These are phyloP conservation scores for Penicillium rolfsii DNA, from an alignment of 2,329 filamentous ascomycete species.

Conservation along the genomic window DNA sequence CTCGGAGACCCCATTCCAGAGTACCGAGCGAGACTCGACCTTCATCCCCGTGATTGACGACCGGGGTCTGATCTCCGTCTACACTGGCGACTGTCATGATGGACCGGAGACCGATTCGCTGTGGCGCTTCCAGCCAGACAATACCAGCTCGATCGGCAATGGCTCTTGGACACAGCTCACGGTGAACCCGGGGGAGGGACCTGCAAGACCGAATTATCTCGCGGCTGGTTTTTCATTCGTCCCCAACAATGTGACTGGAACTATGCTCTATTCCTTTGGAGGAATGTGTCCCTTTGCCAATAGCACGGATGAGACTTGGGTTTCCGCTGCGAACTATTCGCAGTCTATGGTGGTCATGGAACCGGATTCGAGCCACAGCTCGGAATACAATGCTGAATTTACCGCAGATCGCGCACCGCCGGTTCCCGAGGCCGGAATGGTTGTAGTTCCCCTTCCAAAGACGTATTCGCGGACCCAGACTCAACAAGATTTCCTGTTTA, in stretches of 20 bases:
- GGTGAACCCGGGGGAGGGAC: constrained; percentile 38
- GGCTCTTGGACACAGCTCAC: constrained; percentile 59
- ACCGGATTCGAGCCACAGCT: constrained; percentile 46
- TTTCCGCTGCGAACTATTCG: constrained; percentile 73
- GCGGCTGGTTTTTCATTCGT: constrained; percentile 70
- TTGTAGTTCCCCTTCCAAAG: constrained; percentile 72
- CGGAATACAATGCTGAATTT: constrained; percentile 36
- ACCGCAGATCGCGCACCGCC: constrained; percentile 64
- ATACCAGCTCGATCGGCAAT: constrained; percentile 48
- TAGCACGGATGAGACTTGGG: constrained; percentile 60
- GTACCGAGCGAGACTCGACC: constrained; percentile 58
- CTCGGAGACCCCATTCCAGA: constrained; percentile 32
- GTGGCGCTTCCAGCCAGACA: constrained; percentile 67
- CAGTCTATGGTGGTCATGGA: constrained; percentile 72
- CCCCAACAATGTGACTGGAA: constrained; percentile 55
- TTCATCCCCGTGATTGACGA: constrained; percentile 71
- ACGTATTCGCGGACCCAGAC: constrained; percentile 68
- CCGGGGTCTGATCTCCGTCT: constrained; percentile 71
- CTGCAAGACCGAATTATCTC: constrained; percentile 59
- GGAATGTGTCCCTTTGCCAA: constrained; percentile 76
- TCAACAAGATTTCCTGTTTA: constrained; percentile 75
- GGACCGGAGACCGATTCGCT: constrained; percentile 57
- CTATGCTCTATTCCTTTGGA: constrained; percentile 70
- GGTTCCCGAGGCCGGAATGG: constrained; percentile 83
- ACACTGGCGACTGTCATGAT: constrained; percentile 71